These are phyloP conservation scores for Apophysomyces variabilis DNA, from an alignment of 371 early-diverging fungal genomes.

Conservation along the genomic window DNA sequence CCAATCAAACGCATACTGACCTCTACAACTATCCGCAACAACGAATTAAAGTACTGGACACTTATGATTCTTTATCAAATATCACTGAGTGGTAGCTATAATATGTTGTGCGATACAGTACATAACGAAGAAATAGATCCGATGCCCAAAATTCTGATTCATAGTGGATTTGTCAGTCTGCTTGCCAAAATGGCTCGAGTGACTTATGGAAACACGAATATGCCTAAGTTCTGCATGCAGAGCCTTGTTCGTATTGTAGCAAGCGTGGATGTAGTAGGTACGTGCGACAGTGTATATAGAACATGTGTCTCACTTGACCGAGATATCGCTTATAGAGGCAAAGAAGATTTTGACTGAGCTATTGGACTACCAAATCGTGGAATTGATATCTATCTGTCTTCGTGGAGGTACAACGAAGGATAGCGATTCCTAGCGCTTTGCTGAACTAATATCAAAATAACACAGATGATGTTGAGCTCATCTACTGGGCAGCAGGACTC, in stretches of 20 bases:
- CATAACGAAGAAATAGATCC: constrained; percentile 44
- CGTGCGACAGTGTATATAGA: background rate
- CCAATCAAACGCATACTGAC: constrained; percentile 64
- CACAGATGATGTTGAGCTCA: constrained; percentile 76
- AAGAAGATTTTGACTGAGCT: constrained; percentile 56
- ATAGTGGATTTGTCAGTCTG: constrained; percentile 61
- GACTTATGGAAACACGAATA: constrained; percentile 81
- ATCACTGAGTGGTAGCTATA: constrained; percentile 60
- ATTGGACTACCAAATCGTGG: constrained; percentile 68
- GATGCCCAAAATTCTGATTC: constrained; percentile 63
- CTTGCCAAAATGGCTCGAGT: constrained; percentile 72
- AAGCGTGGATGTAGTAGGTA: constrained; percentile 56
- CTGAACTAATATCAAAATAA: background rate
- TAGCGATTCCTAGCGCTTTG: background rate
- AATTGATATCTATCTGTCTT: constrained; percentile 70
- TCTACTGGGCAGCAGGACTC: constrained; percentile 82
- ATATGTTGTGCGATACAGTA: background rate
- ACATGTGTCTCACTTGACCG: no score
- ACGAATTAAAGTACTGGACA: constrained; percentile 83
- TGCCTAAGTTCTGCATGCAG: constrained; percentile 85
- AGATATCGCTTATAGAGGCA: constrained; percentile 34
- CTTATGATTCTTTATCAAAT: constrained; percentile 79
- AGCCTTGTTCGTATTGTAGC: constrained; percentile 78
- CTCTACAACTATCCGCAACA: constrained; percentile 60
- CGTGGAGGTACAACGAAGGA: constrained; percentile 56